Percentiles rank a stretch among this genome's conserved stretches.
These are phyloP conservation scores for Solanum hybrid DNA, from an alignment of 305 asterid species.

Conservation along the genomic window DNA sequence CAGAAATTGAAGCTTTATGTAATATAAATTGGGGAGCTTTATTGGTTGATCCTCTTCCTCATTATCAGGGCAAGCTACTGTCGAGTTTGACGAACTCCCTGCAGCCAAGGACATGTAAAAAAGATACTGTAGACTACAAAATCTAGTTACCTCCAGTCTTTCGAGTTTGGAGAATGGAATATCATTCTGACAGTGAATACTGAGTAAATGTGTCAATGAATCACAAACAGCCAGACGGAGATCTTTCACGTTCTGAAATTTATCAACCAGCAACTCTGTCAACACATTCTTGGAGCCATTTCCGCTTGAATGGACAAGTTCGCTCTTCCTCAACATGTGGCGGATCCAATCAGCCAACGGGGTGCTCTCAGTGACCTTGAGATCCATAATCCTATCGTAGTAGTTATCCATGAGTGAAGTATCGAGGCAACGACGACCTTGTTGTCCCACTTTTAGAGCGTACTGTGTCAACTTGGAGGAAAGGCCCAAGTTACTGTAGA, in stretches of 20 bases:
- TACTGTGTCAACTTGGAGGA: too few species aligned
- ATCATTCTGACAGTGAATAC: background rate
- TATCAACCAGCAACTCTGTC: background rate
- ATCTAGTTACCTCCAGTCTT: background rate
- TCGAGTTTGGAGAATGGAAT: background rate
- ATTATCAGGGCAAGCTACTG: background rate
- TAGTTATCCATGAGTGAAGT: too few species aligned
- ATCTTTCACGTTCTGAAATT: background rate
- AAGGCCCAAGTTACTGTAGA: too few species aligned
- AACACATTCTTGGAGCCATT: background rate
- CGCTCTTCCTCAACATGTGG: background rate
- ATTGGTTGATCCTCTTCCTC: background rate
- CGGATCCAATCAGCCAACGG: too few species aligned
- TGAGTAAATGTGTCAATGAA: background rate
- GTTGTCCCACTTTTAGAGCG: too few species aligned
- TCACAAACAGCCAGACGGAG: background rate
- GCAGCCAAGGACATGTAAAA: background rate
- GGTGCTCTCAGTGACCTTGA: too few species aligned
- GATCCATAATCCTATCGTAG: too few species aligned
- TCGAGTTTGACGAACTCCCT: background rate
- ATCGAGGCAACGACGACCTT: too few species aligned
- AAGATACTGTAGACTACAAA: background rate
- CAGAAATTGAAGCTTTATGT: background rate
- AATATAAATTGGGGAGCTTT: background rate
- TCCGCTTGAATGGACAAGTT: background rate